Evolutionary conservation across 257 asterid species (phyloP).

Genomic region (Penstemon newberryi): DNA sequence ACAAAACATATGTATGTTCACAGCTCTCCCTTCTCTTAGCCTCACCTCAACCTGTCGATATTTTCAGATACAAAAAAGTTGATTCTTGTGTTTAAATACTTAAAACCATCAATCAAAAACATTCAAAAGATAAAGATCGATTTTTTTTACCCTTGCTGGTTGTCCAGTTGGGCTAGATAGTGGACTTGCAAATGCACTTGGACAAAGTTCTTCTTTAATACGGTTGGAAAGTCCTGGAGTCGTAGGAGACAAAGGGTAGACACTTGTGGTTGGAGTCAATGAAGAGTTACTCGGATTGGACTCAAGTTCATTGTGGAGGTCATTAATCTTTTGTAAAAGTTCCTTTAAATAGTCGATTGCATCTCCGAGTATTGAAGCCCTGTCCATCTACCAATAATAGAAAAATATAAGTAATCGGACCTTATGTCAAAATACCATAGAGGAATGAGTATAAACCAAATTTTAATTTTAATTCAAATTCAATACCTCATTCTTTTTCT

Average conservation of each 20-base stretch:
- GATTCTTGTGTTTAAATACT: not conserved
- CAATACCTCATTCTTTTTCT: not conserved
- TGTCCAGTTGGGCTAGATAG: conserved; percentile 69
- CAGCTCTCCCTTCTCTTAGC: conserved; percentile 65
- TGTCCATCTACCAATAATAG: conserved; percentile 57
- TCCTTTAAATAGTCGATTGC: conserved; percentile 75
- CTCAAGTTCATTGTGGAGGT: conserved; percentile 72
- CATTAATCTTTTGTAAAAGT: conserved; percentile 64
- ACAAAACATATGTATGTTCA: conserved; percentile 72
- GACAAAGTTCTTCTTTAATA: conserved; percentile 69
- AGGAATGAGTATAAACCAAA: conserved; percentile 1
- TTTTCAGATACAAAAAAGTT: not conserved
- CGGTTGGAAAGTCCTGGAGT: conserved; percentile 45
- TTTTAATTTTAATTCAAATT: conserved; percentile 23
- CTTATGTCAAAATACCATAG: conserved; percentile 10
- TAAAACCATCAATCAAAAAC: not conserved
- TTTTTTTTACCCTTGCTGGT: conserved; percentile 54
- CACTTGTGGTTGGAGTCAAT: conserved; percentile 33
- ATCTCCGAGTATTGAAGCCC: conserved; percentile 82
- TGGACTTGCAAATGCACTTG: conserved; percentile 61
- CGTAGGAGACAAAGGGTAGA: conserved; percentile 60
- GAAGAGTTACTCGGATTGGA: conserved; percentile 49
- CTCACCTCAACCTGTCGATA: conserved; percentile 64
- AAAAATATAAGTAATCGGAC: conserved; percentile 20
- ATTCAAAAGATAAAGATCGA: not conserved